phyloP scores from a whole-genome alignment of 257 asterid species.

The Gardenia jasminoides region DNA sequence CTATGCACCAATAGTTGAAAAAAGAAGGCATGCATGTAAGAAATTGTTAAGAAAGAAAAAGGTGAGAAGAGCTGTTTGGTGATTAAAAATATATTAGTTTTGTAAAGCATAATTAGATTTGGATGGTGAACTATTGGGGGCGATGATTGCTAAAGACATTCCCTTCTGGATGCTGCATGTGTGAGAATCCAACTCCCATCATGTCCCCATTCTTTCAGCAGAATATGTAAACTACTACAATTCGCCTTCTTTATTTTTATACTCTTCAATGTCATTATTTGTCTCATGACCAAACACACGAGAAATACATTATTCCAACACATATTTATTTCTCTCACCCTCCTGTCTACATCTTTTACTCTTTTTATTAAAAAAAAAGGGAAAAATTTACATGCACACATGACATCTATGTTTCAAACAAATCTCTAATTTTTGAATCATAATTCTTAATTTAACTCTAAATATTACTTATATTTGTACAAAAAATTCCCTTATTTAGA shows the following conservation, averaged over 20 bases:
- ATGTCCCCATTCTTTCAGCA: conserved; percentile 31
- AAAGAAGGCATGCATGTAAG: not conserved
- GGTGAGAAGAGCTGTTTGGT: not conserved
- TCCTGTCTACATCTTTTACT: not conserved
- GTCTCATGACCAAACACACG: not conserved
- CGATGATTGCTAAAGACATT: conserved; percentile 36
- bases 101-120: conserved; percentile 15
- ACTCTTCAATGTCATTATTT: conserved; percentile 20
- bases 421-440: no score
- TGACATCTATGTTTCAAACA: no score
- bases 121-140: conserved; percentile 28
- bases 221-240: conserved; percentile 12
- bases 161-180: conserved; percentile 29
- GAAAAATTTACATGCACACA: no score
- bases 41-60: not conserved
- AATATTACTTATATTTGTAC: no score
- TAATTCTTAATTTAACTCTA: no score
- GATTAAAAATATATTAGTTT: not conserved
- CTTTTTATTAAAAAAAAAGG: no score
- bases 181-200: conserved; percentile 36
- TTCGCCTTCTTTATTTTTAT: not conserved
- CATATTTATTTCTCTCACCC: not conserved
- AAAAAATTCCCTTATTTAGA: no score
- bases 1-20: not conserved
- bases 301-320: not conserved